A percentile compares a stretch with the other conserved stretches of the same genome.
Conservation (phyloP, 164 flowering plant genomes). For the Warburgia ugandensis region DNA sequence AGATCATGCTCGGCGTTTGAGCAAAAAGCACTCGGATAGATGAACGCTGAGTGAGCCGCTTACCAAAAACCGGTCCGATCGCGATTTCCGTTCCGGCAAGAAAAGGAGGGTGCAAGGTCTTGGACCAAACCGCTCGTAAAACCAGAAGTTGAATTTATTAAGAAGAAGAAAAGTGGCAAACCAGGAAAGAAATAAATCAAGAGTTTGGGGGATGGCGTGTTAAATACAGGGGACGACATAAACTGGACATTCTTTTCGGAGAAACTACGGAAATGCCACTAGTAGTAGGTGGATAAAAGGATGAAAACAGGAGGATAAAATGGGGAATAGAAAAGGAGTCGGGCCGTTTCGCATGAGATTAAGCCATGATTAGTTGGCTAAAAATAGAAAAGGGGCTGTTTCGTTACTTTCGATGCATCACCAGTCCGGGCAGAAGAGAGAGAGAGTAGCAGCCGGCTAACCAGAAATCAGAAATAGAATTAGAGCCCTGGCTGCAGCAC, state of each 20-base stretch:
- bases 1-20: too few relatives aligned
- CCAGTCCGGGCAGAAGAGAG: neutral
- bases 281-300: neutral
- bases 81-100: too few relatives aligned
- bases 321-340: neutral
- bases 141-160: neutral
- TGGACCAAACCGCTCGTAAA: too few relatives aligned
- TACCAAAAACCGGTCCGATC: too few relatives aligned
- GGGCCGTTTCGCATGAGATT: neutral
- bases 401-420: neutral
- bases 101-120: too few relatives aligned
- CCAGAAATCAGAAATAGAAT: too few relatives aligned
- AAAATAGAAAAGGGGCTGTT: constrained; percentile 2
- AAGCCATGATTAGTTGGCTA: constrained; percentile 3
- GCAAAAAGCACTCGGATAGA: too few relatives aligned
- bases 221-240: constrained; percentile 7
- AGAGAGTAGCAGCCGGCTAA: too few relatives aligned
- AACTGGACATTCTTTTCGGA: neutral
- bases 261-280: constrained; percentile 21
- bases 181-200: constrained; percentile 1
- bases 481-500: too few relatives aligned
- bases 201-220: constrained; percentile 15
- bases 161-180: neutral
- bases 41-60: too few relatives aligned
- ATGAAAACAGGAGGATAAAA: neutral